Base-by-base conservation (phyloP, 2,329 filamentous ascomycete species). In the Scolecobasidium constrictum region DNA sequence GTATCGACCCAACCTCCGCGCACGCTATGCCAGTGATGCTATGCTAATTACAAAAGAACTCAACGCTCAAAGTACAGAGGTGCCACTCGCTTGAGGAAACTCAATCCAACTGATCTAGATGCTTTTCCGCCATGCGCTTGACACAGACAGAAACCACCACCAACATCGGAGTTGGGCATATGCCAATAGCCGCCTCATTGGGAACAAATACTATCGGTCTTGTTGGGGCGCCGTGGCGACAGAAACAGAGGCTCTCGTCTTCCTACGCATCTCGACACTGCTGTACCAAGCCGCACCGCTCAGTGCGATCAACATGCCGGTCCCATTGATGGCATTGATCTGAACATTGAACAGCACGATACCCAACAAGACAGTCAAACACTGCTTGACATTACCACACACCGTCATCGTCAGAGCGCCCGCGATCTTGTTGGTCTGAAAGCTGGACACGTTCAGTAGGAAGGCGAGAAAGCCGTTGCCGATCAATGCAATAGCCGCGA, bases 251-350 rank as follows among this genome's bases (percentile, higher is more conserved):
- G 22, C 38, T 34, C 33, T 33, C 5, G 16, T 18, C 17, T 45
- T 45, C 9, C 15, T n/a, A 13, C 22, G 15, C 23, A 45, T 37
- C 26, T 45, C 43, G n/a, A 45, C 43, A 11, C 38, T 45, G 22
- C 16, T 20, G 19, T 45, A 45, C 43, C 38, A 45, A 17, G 43
- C 43, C 16, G 43, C 43, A 20, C 43, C 43, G n/a, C 12, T 16
- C 19, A 45, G 22, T n/a, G 43, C 43, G 17, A 45, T 18, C 15
- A 41, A n/a, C 43, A 45, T 45, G 17, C 50, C 75, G 12, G 71
- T 50, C n/a, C 72, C 72, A 54, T 78, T 78, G 50, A 63, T 44
- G 21, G 46, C 37, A 15, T 50, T 52, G 15, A 61, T 52, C 18
- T 50, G 43, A 15, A 62, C 58, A 35, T 56, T 51, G 53, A 62